phyloP scores from a whole-genome alignment of 1,284 basidiomycete species.

The Volvariella volvacea region DNA sequence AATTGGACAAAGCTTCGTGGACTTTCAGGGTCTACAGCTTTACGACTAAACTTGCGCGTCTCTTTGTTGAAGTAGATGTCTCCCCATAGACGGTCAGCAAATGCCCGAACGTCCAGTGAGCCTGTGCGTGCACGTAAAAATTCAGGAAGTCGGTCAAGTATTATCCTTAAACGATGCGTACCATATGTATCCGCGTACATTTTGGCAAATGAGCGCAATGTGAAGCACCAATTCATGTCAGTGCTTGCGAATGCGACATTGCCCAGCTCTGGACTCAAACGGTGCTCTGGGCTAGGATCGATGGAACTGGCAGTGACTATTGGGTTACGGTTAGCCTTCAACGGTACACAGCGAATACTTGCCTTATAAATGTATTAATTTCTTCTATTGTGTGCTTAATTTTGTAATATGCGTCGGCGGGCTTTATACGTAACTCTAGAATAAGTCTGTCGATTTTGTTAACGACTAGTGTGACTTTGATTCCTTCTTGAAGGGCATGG shows the following conservation, averaged over 20 bases:
- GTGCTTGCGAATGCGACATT: conserved; percentile 98
- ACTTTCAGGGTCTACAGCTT: conserved; percentile 75
- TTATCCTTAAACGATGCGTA: conserved; percentile 24
- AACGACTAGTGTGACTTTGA: conserved; percentile 90
- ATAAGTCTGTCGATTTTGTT: conserved; percentile 99
- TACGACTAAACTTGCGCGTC: conserved; percentile 84
- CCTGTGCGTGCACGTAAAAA: conserved; percentile 25
- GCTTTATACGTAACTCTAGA: conserved; percentile 93
- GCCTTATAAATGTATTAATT: conserved; percentile 94
- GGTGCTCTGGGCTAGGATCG: conserved; percentile 80
- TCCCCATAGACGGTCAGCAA: conserved; percentile 92
- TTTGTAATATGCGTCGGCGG: conserved; percentile 96
- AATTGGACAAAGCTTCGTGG: conserved; percentile 94
- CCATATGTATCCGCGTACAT: conserved; percentile 95
- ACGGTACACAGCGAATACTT: conserved; percentile 14
- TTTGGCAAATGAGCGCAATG: conserved; percentile 88
- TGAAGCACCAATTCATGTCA: conserved; percentile 98
- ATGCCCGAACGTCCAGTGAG: conserved; percentile 56
- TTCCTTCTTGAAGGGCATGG: conserved; percentile 81
- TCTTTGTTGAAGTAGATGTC: conserved; percentile 92
- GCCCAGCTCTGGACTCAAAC: conserved; percentile 90
- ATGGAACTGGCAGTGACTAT: conserved; percentile 51
- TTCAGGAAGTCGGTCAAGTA: background rate
- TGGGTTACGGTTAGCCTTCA: background rate
- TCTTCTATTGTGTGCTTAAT: conserved; percentile 99